phyloP scores from a whole-genome alignment of 1,284 basidiomycete genomes.

The Pseudozyma sp. region DNA sequence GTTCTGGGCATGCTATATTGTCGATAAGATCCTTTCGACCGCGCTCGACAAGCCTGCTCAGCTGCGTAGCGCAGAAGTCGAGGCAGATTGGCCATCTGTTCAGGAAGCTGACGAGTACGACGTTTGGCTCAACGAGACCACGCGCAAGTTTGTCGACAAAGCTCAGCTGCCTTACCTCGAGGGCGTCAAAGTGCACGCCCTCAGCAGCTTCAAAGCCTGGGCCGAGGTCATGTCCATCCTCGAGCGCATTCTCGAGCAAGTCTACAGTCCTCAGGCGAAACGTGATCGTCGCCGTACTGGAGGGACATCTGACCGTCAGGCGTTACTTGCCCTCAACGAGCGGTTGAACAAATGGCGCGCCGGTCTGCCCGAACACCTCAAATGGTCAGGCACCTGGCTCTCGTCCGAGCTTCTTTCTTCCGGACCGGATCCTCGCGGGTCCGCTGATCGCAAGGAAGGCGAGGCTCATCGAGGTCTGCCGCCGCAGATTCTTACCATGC shows the following conservation, averaged over 20 bases:
- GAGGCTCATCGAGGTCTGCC: slow-evolving; percentile 38
- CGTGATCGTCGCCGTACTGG: slow-evolving; percentile 35
- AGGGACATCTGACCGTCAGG: slow-evolving; percentile 35
- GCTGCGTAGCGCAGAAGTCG: slow-evolving; percentile 46
- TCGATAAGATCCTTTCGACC: slow-evolving; percentile 56
- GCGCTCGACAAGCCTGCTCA: slow-evolving; percentile 51
- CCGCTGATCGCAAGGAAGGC: slow-evolving; percentile 22
- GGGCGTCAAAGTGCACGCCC: slow-evolving; percentile 48
- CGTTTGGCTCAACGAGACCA: slow-evolving; percentile 47
- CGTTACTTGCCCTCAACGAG: slow-evolving; percentile 29
- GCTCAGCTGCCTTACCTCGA: slow-evolving; percentile 24
- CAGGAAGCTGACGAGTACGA: slow-evolving; percentile 54
- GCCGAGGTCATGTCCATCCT: slow-evolving; percentile 53
- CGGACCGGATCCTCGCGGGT: not conserved
- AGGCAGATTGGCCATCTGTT: slow-evolving; percentile 36
- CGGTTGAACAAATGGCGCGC: slow-evolving; percentile 30
- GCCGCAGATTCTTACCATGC: slow-evolving; percentile 49
- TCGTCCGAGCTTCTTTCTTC: slow-evolving; percentile 21
- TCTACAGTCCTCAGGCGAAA: slow-evolving; percentile 50
- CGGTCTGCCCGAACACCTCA: slow-evolving; percentile 35
- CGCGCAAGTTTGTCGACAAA: slow-evolving; percentile 39
- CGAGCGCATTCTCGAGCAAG: slow-evolving; percentile 48
- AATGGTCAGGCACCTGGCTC: slow-evolving; percentile 43
- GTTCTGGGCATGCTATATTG: slow-evolving; percentile 53
- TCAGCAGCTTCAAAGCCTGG: slow-evolving; percentile 51